Evolutionary conservation across 2,329 filamentous ascomycete genomes (phyloP), one percentile per base, ranked within the genome.

Genomic region (Alternaria triticina): DNA sequence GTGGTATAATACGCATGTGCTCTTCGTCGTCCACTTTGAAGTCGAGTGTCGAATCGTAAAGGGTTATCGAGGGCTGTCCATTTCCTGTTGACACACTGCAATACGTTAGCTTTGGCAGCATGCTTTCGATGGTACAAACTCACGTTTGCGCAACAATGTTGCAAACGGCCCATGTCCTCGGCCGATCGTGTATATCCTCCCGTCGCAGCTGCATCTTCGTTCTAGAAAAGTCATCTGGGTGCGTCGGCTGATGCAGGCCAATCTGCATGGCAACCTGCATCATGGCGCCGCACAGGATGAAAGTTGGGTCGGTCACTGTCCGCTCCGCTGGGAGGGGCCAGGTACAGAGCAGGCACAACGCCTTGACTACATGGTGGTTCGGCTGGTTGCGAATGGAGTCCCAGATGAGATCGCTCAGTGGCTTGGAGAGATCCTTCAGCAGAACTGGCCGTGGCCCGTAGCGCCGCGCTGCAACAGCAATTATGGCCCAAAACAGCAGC

Each of bases 191-290:
- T 61, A 94, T 87, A 72, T 94, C 91, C 74, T 94, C 91, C 72
- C 90, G 90, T 70, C 91, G 91, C 43, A 95, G 83, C 69, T 94
- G 90, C 30, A 92, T 85, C 2, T 88, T 90, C 27, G 91, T 90
- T 54, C 91, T 84, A 2, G 91, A 93, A 77, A 95, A 96, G 77
- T 95, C 92, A 77, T 94, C 91, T 47, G 91, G 92, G 77, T 94
- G 90, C 58, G 90, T 93, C 12, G 92, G 92, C 51, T 92, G 87
- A 74, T 96, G 92, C 57, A 96, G 84, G 20, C 92, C 92, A 70
- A 94, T 93, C 68, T 93, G 91, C 68, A 93, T 94, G 9, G 92
- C 92, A 22, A 92, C 88, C 81, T 94, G 93, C 88, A 95, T 94
- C 91, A 95, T 93, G 65, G 93, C 88, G 56, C 92, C 92, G 70